phyloP scores from a whole-genome alignment of 2,329 filamentous ascomycete genomes.

The Byssothecium circinans region DNA sequence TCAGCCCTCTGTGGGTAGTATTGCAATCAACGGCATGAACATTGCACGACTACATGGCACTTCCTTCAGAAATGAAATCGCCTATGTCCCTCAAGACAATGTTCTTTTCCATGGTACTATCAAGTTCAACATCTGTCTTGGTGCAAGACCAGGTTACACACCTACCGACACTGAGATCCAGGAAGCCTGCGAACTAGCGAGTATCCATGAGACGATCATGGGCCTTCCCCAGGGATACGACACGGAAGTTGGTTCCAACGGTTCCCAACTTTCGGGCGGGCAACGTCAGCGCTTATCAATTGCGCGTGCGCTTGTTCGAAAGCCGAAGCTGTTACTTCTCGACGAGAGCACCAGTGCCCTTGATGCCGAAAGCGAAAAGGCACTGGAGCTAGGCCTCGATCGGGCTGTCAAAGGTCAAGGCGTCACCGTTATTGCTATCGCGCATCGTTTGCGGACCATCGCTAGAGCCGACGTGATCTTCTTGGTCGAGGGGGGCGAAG shows the following conservation, averaged over 20 bases:
- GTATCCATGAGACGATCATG: conserved; percentile 69
- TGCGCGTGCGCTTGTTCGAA: conserved; percentile 47
- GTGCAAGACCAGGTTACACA: conserved; percentile 56
- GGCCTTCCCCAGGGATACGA: conserved; percentile 66
- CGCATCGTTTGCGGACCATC: conserved; percentile 48
- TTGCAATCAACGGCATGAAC: conserved; percentile 57
- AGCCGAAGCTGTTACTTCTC: conserved; percentile 46
- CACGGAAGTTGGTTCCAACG: conserved; percentile 52
- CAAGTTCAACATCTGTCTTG: conserved; percentile 51
- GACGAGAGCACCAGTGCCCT: conserved; percentile 49
- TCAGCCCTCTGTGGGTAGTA: conserved; percentile 51
- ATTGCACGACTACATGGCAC: conserved; percentile 45
- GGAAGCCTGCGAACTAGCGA: conserved; percentile 66
- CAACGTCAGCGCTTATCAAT: conserved; percentile 49
- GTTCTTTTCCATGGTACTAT: conserved; percentile 53
- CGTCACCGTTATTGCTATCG: conserved; percentile 50
- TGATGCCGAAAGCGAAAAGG: conserved; percentile 47
- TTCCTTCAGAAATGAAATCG: conserved; percentile 49
- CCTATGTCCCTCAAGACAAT: conserved; percentile 52
- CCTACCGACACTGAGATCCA: conserved; percentile 64
- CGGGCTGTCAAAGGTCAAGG: conserved; percentile 36
- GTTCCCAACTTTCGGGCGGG: conserved; percentile 47
- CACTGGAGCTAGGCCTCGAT: conserved; percentile 46
- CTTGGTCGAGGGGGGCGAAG: conserved; percentile 52
- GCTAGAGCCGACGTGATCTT: conserved; percentile 49